Base-by-base conservation (phyloP, 176 grass and related monocot genomes). In the Olyra latifolia region DNA sequence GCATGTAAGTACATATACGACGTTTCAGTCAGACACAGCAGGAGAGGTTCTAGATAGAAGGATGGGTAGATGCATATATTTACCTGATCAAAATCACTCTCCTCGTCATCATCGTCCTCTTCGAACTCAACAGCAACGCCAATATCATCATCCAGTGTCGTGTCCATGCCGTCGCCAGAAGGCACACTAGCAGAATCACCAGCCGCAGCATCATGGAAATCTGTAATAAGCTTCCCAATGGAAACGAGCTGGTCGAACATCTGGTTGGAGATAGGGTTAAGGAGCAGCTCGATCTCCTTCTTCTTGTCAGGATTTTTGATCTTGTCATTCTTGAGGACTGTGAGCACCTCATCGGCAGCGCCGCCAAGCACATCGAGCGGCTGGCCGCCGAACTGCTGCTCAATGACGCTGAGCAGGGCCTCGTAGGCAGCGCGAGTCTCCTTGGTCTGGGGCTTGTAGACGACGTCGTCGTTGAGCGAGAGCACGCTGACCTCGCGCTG, bases 61-160 rank as follows among this genome's bases (percentile, higher is more conserved):
- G 40, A 75, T 10, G 29, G 11, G 5, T 4, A 22, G 32, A 35
- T 3, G 5, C 16, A 20, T 1, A 19, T 32, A 5, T 22, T 23
- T 78, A 94, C 96, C 90, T 95, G 90, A 95, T 99, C 96, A 41
- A 87, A 87, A 80, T 95, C 96, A 45, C 90, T 95, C 74, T 93
- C 96, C 55, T 95, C 92, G 0, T 98, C 92, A 23, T 98, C 96
- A 0, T 98, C 92, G 2, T 93, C 85, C 45, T 98, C 92, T 23
- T 99, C 96, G 19, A 99, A 99, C 62, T 95, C 92, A 3, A 95
- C 92, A 15, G 96, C 96, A 56, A 99, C 96, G 14, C 96, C 92
- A 16, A 93, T 92, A 44, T 99, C 96, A 71, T 97, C 86, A 17
- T 94, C 89, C 70, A 92, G 84, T 8, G 88, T 81, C 0, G 80